Percentiles rank a stretch among this genome's conserved stretches.
phyloP scores from a whole-genome alignment of 768 basidiomycete species.

The Naganishia kalamii region DNA sequence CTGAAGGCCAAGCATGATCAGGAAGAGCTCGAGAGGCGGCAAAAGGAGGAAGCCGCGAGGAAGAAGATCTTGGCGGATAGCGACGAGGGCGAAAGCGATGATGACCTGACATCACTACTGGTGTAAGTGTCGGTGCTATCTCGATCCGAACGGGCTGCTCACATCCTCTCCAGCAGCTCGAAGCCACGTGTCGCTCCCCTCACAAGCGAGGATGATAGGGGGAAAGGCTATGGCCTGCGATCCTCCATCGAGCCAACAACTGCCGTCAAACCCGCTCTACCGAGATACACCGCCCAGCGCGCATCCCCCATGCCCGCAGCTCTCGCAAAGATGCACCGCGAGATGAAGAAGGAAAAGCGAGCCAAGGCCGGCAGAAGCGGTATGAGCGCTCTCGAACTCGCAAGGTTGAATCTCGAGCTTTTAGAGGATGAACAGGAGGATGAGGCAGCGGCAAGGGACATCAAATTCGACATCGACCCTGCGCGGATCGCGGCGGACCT shows the following conservation, averaged over 20 bases:
- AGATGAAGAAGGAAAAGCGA: background rate
- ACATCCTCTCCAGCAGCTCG: background rate
- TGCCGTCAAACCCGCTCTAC: background rate
- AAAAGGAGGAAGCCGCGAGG: slow-evolving; percentile 3
- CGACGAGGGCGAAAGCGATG: slow-evolving; percentile 1
- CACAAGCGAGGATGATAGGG: background rate
- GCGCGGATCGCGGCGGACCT: background rate
- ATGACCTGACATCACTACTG: background rate
- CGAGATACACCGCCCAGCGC: background rate
- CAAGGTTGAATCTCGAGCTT: background rate
- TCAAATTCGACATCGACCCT: background rate
- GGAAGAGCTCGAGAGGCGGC: slow-evolving; percentile 1
- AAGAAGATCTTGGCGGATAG: background rate
- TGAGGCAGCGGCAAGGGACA: background rate
- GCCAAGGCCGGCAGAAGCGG: background rate
- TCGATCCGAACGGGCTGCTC: background rate
- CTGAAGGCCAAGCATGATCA: slow-evolving; percentile 7
- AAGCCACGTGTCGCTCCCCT: background rate
- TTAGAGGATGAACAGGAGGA: background rate
- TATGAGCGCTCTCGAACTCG: background rate
- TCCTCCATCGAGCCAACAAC: background rate
- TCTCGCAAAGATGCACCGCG: background rate
- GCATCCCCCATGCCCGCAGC: background rate
- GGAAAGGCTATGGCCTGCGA: background rate
- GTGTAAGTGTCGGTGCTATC: background rate